These are phyloP conservation scores for Coemansia sp. DNA, from an alignment of 192 early-diverging fungal species.

Conservation along the genomic window DNA sequence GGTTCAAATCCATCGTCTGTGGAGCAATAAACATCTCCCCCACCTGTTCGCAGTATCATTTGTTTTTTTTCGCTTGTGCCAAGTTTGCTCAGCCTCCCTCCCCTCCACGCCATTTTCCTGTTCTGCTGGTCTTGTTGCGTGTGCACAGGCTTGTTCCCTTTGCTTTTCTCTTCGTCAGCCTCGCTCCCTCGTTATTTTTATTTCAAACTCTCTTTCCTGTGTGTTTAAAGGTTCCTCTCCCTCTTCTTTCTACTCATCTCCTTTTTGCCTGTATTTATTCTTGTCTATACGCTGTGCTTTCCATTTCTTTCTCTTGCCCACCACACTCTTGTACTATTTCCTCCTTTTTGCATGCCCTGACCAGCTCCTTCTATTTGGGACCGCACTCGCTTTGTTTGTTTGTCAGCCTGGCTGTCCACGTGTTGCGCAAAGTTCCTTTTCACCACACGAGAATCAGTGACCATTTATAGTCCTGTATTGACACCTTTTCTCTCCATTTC, in stretches of 20 bases:
- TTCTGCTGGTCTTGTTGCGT: not conserved
- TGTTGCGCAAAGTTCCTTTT: not conserved
- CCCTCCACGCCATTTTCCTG: not conserved
- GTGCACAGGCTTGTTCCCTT: not conserved
- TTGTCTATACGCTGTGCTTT: not conserved
- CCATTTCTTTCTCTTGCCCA: not conserved
- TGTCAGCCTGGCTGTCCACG: not conserved
- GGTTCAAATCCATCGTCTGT: not conserved
- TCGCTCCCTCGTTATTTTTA: conserved; percentile 2
- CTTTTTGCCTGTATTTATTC: not conserved
- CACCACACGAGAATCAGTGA: too few relatives aligned
- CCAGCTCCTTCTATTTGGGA: not conserved
- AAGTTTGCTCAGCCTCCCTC: not conserved
- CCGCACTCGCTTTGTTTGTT: conserved; percentile 4
- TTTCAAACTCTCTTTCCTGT: not conserved
- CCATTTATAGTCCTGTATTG: too few relatives aligned
- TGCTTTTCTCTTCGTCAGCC: not conserved
- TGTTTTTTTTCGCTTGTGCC: not conserved
- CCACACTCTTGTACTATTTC: conserved; percentile 7
- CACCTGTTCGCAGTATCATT: too few relatives aligned
- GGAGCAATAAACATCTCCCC: not conserved
- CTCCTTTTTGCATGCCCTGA: not conserved
- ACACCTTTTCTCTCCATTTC: not conserved
- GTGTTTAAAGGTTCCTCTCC: not conserved
- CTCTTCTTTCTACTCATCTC: not conserved